phyloP scores from a whole-genome alignment of 176 grass and related monocot genomes.

The Cenchrus americanus region DNA sequence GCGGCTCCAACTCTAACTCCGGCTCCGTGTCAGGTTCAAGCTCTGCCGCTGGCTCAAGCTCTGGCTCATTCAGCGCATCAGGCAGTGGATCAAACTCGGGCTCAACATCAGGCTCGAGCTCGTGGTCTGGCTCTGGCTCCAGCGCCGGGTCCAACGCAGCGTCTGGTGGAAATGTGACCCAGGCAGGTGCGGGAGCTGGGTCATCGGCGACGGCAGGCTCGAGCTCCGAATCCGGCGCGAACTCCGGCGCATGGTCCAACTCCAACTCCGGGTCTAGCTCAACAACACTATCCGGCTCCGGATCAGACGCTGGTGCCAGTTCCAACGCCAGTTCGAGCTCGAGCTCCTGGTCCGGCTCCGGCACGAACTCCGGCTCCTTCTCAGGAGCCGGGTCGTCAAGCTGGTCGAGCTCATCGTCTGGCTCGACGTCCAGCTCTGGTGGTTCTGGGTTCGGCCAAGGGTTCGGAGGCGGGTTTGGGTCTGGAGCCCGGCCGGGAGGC shows the following conservation, averaged over 20 bases:
- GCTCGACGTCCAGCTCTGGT: conserved; percentile 37
- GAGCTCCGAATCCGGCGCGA: neutral
- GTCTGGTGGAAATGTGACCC: neutral
- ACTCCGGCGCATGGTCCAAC: conserved; percentile 31
- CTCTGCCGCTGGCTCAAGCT: conserved; percentile 37
- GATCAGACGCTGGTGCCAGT: neutral
- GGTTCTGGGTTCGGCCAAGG: conserved; percentile 17
- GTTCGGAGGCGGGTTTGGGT: neutral
- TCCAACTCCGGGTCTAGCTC: conserved; percentile 25
- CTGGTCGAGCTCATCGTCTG: conserved; percentile 53
- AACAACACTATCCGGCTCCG: neutral
- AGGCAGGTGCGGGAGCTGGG: neutral
- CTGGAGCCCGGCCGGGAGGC: neutral
- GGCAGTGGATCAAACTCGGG: conserved; percentile 35
- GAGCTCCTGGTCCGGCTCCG: conserved; percentile 36
- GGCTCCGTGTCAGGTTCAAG: conserved; percentile 32
- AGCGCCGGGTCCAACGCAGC: conserved; percentile 13
- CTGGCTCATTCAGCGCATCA: conserved; percentile 35
- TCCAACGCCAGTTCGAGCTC: conserved; percentile 35
- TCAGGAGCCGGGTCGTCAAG: conserved; percentile 38
- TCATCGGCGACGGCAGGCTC: neutral
- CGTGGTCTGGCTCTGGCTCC: conserved; percentile 34
- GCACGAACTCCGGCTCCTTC: neutral
- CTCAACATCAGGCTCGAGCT: conserved; percentile 12
- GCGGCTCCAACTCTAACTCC: conserved; percentile 30